Base-by-base conservation (phyloP, 257 asterid genomes). In the Gynochthodes officinalis region DNA sequence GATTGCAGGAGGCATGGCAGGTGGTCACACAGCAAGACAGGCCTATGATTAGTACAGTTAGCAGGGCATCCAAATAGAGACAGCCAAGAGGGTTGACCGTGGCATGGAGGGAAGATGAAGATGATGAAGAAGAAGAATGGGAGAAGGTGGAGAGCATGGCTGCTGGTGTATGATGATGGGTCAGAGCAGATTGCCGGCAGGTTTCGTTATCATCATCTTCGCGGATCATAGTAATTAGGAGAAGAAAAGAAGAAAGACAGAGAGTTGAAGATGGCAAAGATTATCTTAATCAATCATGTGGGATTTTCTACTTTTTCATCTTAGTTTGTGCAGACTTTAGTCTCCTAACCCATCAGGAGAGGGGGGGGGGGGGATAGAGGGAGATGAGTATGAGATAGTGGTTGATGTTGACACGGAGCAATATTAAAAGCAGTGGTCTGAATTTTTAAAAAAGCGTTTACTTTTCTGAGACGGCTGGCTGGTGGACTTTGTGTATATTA, bases 361-460 rank as follows among this genome's bases (percentile, higher is more conserved):
- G 14, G 76, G 53, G 59, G 46, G 60, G 52, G 59, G 67, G 35
- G 44, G 43, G 65, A 63, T 74, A 59, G n/a, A n/a, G n/a, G n/a
- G n/a, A n/a, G n/a, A n/a, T n/a, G n/a, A 57, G 79, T 53, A 67
- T 71, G 81, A 70, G 69, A 78, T 80, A 77, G 86, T 78, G 92
- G 89, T 78, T 82, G 97, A 90, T 89, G 95, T 86, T 86, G 95
- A 89, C 93, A 85, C 69, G 85, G 93, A 76, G 83, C 92, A 86
- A 85, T 83, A 78, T 81, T 82, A 79, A 88, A 89, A 85, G 84
- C 58, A 81, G 83, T 66, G 88, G 87, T 80, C 87, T 85, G 67
- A 80, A 85, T 83, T 82, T 76, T 63, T 84, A 75, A 76, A 72
- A 84, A 86, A 81, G 95, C 95, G 97, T 92, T 92, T 92, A 92